Evolutionary conservation across 2,329 filamentous ascomycete species (phyloP).

Genomic region (Aspergillus melleus): DNA sequence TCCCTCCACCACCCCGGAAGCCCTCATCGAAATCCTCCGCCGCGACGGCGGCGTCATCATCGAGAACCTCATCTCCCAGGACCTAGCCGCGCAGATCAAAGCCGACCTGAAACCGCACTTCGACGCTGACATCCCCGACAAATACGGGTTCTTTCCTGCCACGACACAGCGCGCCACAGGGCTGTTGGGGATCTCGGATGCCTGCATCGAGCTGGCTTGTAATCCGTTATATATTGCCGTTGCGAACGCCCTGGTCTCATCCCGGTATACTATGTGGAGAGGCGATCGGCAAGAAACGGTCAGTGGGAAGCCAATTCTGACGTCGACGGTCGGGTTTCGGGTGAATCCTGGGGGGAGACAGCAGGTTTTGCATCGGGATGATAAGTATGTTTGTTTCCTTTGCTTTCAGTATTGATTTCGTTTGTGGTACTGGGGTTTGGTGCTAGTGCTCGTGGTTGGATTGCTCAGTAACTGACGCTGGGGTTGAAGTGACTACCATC

Average conservation of each 20-base stretch:
- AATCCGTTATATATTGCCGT: slow-evolving; percentile 38
- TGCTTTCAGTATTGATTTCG: not conserved
- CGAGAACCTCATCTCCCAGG: slow-evolving; percentile 34
- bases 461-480: not conserved
- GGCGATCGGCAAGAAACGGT: slow-evolving; percentile 33
- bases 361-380: slow-evolving; percentile 42
- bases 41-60: slow-evolving; percentile 23
- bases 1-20: not conserved
- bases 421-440: too few relatives aligned
- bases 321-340: slow-evolving; percentile 36
- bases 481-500: slow-evolving; percentile 23
- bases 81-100: slow-evolving; percentile 38
- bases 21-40: not conserved
- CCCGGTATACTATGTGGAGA: slow-evolving; percentile 40
- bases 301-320: slow-evolving; percentile 39
- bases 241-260: slow-evolving; percentile 36
- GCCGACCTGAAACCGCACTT: slow-evolving; percentile 40
- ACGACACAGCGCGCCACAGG: slow-evolving; percentile 44
- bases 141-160: slow-evolving; percentile 42
- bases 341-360: slow-evolving; percentile 40
- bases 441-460: too few relatives aligned
- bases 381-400: slow-evolving; percentile 25
- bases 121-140: slow-evolving; percentile 37
- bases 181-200: slow-evolving; percentile 39
- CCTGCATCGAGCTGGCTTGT: slow-evolving; percentile 39